These are phyloP conservation scores for Wickerhamiella slavikovae DNA, from an alignment of 805 yeast genomes.

Conservation along the genomic window DNA sequence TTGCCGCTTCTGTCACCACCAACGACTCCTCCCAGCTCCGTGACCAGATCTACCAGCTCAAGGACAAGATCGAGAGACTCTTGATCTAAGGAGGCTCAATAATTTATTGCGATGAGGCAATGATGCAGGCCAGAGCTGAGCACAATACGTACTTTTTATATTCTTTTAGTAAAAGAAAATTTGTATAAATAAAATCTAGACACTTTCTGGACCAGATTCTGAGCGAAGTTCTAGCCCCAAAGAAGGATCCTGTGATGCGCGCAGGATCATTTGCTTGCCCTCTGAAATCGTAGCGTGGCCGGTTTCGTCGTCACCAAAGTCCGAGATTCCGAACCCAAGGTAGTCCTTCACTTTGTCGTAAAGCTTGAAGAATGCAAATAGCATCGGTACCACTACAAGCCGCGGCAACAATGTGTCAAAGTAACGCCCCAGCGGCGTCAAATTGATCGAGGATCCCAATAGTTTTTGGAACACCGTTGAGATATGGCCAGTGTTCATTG, in stretches of 20 bases:
- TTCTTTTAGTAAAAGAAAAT: not conserved
- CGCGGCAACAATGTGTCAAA: conserved; percentile 63
- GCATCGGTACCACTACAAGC: conserved; percentile 47
- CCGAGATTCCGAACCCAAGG: conserved; percentile 21
- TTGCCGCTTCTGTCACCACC: conserved; percentile 94
- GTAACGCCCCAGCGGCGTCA: conserved; percentile 52
- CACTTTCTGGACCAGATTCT: not conserved
- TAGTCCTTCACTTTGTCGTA: conserved; percentile 36
- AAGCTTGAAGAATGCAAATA: conserved; percentile 41
- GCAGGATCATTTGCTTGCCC: conserved; percentile 17
- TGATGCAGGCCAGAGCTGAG: conserved; percentile 9
- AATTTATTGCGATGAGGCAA: conserved; percentile 6
- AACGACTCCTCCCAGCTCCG: conserved; percentile 96
- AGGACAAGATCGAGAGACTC: conserved; percentile 97
- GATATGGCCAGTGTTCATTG: conserved; percentile 33
- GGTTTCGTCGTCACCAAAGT: conserved; percentile 19
- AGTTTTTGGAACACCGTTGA: conserved; percentile 42
- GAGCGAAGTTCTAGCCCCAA: conserved; percentile 4
- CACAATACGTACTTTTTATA: not conserved
- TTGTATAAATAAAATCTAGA: not conserved
- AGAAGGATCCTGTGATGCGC: conserved; percentile 14
- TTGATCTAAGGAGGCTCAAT: conserved; percentile 36
- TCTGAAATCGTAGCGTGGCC: conserved; percentile 12
- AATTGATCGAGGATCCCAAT: conserved; percentile 52
- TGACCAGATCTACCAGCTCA: conserved; percentile 89